Percentiles rank a stretch among this genome's conserved stretches.
These are phyloP conservation scores for Lippia alba DNA, from an alignment of 305 asterid genomes.

Conservation along the genomic window DNA sequence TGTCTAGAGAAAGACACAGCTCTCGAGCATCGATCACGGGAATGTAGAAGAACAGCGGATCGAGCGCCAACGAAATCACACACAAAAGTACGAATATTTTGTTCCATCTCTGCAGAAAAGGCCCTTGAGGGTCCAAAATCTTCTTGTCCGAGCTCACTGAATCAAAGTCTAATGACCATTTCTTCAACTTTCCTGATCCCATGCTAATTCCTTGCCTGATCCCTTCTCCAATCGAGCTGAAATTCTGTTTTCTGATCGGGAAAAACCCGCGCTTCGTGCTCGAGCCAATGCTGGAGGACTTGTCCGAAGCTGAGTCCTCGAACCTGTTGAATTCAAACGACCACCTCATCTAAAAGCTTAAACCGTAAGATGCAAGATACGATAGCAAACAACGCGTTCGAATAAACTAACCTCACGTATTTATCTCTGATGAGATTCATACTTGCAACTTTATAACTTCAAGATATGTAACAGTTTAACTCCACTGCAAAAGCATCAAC, in stretches of 20 bases:
- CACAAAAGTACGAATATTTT: conserved; percentile 59
- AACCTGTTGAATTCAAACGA: conserved; percentile 43
- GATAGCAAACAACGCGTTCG: too few relatives aligned
- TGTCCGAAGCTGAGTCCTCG: conserved; percentile 48
- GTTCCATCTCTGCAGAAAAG: conserved; percentile 57
- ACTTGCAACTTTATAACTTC: background rate
- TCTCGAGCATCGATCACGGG: conserved; percentile 45
- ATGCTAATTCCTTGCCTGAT: conserved; percentile 41
- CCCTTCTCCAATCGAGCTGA: conserved; percentile 40
- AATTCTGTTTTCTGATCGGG: conserved; percentile 34
- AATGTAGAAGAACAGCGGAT: conserved; percentile 75
- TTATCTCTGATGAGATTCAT: conserved; percentile 52
- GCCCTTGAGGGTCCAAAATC: conserved; percentile 57
- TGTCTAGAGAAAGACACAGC: conserved; percentile 57
- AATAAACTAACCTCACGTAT: conserved; percentile 57
- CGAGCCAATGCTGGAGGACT: conserved; percentile 28
- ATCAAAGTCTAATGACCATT: conserved; percentile 24
- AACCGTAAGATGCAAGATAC: background rate
- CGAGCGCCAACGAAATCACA: conserved; percentile 55
- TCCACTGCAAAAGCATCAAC: conserved; percentile 17
- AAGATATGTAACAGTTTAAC: background rate
- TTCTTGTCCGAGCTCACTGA: conserved; percentile 29
- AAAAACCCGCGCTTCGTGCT: conserved; percentile 24
- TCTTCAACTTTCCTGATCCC: conserved; percentile 44
- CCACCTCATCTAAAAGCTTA: too few relatives aligned